Evolutionary conservation across 768 basidiomycete species (phyloP).

Genomic region (Gelatoporia subvermispora): DNA sequence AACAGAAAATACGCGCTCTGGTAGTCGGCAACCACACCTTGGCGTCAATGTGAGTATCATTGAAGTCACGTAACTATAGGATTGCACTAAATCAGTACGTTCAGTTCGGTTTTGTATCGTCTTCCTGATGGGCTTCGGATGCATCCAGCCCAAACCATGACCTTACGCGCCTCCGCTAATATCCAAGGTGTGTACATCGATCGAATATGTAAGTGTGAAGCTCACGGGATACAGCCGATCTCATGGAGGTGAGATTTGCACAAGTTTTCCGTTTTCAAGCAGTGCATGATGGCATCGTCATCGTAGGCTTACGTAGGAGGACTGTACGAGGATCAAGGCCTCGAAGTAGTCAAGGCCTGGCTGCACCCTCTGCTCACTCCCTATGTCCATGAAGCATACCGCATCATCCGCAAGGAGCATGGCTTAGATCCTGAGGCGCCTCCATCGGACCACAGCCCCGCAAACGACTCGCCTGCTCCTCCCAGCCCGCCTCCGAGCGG

Average conservation of each 20-base stretch:
- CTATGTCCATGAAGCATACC: conserved; percentile 59
- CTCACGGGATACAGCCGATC: conserved; percentile 69
- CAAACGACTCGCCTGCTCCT: conserved; percentile 11
- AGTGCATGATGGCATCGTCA: not conserved
- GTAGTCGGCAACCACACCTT: conserved; percentile 73
- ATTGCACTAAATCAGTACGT: not conserved
- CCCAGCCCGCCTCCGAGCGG: not conserved
- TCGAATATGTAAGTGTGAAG: too few relatives aligned
- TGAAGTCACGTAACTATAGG: not conserved
- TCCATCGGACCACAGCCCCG: conserved; percentile 8
- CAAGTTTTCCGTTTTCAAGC: not conserved
- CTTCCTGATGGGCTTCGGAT: conserved; percentile 58
- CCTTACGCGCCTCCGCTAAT: conserved; percentile 60
- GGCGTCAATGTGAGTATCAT: conserved; percentile 54
- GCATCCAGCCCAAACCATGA: conserved; percentile 70
- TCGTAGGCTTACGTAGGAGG: conserved; percentile 75
- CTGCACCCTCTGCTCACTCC: conserved; percentile 58
- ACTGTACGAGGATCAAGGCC: conserved; percentile 65
- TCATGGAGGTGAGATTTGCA: conserved; percentile 59
- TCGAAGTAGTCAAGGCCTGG: conserved; percentile 54
- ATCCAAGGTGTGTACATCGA: conserved; percentile 55
- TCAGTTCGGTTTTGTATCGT: conserved; percentile 58
- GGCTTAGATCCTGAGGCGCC: conserved; percentile 47
- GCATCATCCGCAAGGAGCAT: conserved; percentile 58
- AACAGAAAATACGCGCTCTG: conserved; percentile 72